Percentiles rank a stretch among this genome's conserved stretches.
These are phyloP conservation scores for Aspergillus versicolor DNA, from an alignment of 2,329 filamentous ascomycete genomes.

Conservation along the genomic window DNA sequence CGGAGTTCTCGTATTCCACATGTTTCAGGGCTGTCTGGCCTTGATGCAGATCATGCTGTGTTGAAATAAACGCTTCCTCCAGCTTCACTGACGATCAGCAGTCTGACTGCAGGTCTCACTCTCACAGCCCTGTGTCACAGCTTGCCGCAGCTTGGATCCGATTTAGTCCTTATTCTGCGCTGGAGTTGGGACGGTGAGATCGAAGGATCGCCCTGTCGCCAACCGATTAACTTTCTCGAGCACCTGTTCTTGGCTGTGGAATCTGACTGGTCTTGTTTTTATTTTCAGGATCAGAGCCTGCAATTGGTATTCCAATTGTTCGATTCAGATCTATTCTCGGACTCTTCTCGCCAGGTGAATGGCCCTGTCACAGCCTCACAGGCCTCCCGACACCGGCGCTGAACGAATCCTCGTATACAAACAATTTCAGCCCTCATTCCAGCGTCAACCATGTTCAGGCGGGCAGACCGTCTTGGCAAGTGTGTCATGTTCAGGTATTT, in stretches of 20 bases:
- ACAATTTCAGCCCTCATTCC: neutral
- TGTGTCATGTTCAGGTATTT: too few species aligned
- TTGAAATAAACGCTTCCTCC: neutral
- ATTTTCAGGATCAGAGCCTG: neutral
- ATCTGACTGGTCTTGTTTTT: neutral
- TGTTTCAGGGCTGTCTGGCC: neutral
- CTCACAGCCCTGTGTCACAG: neutral
- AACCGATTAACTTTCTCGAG: too few species aligned
- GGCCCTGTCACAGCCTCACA: neutral
- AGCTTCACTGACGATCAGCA: neutral
- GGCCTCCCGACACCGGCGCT: neutral
- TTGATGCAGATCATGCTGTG: neutral
- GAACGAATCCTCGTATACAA: neutral
- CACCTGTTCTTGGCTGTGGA: neutral
- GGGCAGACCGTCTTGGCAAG: neutral
- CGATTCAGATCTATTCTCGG: too few species aligned
- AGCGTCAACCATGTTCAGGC: neutral
- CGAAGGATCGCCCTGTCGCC: too few species aligned
- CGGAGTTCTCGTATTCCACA: neutral
- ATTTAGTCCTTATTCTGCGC: neutral
- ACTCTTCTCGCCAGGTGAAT: neutral
- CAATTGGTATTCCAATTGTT: neutral
- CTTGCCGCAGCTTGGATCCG: neutral
- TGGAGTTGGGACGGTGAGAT: neutral
- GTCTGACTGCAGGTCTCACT: too few species aligned